Conservation (phyloP, 1,139 yeast species). For the Nakaseomyces uthaithaninus region DNA sequence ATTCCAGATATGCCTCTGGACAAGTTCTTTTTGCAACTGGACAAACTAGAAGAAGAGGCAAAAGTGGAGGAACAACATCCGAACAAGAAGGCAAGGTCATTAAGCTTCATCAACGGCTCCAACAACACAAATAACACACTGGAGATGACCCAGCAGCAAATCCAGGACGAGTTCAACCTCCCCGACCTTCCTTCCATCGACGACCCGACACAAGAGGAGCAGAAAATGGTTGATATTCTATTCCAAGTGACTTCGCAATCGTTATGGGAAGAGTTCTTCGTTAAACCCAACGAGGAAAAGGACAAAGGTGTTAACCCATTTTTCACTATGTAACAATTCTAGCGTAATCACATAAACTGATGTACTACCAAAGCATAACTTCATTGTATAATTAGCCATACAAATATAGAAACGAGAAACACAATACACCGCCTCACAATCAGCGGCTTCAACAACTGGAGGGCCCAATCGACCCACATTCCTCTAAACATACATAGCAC, state of each 20-base stretch:
- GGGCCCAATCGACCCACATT: too few species aligned
- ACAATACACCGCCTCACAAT: too few species aligned
- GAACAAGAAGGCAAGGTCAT: background rate
- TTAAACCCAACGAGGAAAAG: slow-evolving; percentile 7
- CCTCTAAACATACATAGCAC: too few species aligned
- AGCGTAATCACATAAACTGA: too few species aligned
- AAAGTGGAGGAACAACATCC: slow-evolving; percentile 1
- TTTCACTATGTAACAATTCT: background rate
- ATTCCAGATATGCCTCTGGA: slow-evolving; percentile 16
- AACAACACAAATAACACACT: background rate
- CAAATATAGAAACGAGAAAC: too few species aligned
- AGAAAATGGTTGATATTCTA: slow-evolving; percentile 51
- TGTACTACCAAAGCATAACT: too few species aligned
- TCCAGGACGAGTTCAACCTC: background rate
- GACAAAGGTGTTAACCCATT: slow-evolving; percentile 2
- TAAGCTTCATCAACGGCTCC: background rate
- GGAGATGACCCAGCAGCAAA: background rate
- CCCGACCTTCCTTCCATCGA: background rate
- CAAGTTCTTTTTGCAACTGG: slow-evolving; percentile 24
- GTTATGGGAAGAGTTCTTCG: slow-evolving; percentile 72
- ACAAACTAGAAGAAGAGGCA: background rate
- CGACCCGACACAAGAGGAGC: slow-evolving; percentile 14
- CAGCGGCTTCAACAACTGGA: too few species aligned
- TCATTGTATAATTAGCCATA: background rate
- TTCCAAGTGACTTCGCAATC: slow-evolving; percentile 60